A percentile compares a stretch with the other conserved stretches of the same genome.
phyloP scores from a whole-genome alignment of 1,284 basidiomycete species.

The Hemileia vastatrix region DNA sequence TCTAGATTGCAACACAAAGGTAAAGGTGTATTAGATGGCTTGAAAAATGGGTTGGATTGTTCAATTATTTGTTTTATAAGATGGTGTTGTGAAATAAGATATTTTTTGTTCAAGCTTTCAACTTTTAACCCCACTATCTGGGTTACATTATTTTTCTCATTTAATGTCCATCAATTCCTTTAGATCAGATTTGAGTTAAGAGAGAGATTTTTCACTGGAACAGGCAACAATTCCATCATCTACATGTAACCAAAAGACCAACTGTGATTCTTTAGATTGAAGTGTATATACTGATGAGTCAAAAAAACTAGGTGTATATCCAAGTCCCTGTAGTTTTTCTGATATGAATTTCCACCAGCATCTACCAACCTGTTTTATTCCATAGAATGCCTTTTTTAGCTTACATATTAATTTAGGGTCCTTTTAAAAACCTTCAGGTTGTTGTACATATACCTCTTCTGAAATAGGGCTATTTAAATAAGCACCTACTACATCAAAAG shows the following conservation, averaged over 20 bases:
- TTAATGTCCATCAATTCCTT: too few species aligned
- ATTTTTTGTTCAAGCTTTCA: too few species aligned
- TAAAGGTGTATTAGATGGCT: too few species aligned
- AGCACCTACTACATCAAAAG: not conserved
- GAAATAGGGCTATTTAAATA: not conserved
- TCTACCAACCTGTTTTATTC: not conserved
- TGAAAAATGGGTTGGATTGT: too few species aligned
- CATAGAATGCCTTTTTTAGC: not conserved
- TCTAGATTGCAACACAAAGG: too few species aligned
- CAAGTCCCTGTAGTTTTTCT: not conserved
- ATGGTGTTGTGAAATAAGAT: too few species aligned
- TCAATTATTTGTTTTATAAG: too few species aligned
- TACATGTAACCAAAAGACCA: not conserved
- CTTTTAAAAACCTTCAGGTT: not conserved
- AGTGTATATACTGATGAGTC: not conserved
- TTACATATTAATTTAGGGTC: not conserved
- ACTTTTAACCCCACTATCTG: too few species aligned
- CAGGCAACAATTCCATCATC: conserved; percentile 3
- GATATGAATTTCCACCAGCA: not conserved
- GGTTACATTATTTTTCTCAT: too few species aligned
- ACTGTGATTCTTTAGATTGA: not conserved
- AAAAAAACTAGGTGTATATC: not conserved
- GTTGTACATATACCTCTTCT: conserved; percentile 3
- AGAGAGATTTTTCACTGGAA: too few species aligned
- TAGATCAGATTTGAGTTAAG: too few species aligned